A percentile compares a stretch with the other conserved stretches of the same genome.
Evolutionary conservation across 768 basidiomycete genomes (phyloP).

Genomic region (Asterophora lycoperdoides): DNA sequence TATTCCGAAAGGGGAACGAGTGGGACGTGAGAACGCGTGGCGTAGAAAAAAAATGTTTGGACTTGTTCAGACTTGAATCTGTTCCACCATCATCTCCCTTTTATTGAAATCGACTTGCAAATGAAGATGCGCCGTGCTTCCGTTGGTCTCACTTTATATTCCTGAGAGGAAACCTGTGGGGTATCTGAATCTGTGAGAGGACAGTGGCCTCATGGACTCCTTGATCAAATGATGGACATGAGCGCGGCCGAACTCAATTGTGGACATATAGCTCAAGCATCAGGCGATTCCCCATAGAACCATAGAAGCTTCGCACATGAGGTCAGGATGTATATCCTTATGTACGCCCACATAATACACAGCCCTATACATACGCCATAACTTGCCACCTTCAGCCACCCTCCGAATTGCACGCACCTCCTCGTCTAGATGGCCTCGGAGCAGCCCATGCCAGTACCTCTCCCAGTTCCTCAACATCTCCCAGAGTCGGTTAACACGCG

Average conservation of each 20-base stretch:
- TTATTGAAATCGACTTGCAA: too few species aligned
- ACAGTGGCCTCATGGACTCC: background rate
- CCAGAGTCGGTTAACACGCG: conserved; percentile 21
- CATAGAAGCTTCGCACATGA: background rate
- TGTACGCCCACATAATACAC: conserved; percentile 19
- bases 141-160: too few species aligned
- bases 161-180: too few species aligned
- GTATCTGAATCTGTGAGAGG: background rate
- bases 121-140: too few species aligned
- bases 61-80: too few species aligned
- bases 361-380: conserved; percentile 2
- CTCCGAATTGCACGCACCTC: conserved; percentile 23
- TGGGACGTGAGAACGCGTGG: background rate
- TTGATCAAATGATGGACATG: background rate
- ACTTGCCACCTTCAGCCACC: conserved; percentile 22
- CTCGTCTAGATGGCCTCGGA: conserved; percentile 11
- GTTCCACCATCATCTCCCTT: too few species aligned
- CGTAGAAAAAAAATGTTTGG: too few species aligned
- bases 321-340: background rate
- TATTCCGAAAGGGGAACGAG: conserved; percentile 13
- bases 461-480: conserved; percentile 2
- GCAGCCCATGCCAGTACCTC: background rate
- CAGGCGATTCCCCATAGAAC: background rate
- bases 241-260: background rate
- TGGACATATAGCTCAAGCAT: background rate